Evolutionary conservation across 352 stramenopile genomes (phyloP).

Genomic region (Globisporangium polare): DNA sequence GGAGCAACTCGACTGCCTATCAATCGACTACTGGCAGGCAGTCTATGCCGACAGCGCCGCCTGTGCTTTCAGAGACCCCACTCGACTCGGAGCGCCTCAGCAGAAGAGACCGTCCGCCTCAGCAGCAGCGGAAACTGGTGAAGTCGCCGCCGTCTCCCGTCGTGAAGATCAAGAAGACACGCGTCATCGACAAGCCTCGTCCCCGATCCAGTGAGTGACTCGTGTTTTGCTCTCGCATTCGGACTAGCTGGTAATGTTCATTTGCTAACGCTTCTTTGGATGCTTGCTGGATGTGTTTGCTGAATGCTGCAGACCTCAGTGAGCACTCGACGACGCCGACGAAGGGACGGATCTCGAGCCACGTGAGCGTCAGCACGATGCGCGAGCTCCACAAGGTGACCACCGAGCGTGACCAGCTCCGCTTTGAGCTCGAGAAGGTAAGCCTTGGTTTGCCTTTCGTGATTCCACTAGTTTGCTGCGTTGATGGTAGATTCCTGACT

Average conservation of each 20-base stretch:
- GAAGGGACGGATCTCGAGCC: conserved; percentile 11
- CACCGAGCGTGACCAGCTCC: conserved; percentile 72
- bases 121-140: not conserved
- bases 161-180: conserved; percentile 9
- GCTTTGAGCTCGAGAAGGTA: conserved; percentile 70
- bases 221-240: not conserved
- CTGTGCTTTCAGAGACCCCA: not conserved
- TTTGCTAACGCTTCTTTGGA: not conserved
- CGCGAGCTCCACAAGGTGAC: conserved; percentile 63
- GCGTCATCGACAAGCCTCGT: conserved; percentile 2
- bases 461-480: no score
- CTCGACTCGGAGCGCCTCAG: not conserved
- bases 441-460: not conserved
- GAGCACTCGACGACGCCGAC: conserved; percentile 19
- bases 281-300: not conserved
- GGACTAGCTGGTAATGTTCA: not conserved
- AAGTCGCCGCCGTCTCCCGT: not conserved
- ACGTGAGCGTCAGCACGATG: conserved; percentile 26
- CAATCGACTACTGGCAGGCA: conserved; percentile 30
- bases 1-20: conserved; percentile 22
- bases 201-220: conserved; percentile 14
- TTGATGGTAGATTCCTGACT: no score
- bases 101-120: not conserved
- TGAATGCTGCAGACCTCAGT: conserved; percentile 14
- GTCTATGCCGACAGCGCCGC: not conserved